A percentile compares a stretch with the other conserved stretches of the same genome.
phyloP scores from a whole-genome alignment of 2,329 filamentous ascomycete genomes.

The Ceratocystis lukuohia region DNA sequence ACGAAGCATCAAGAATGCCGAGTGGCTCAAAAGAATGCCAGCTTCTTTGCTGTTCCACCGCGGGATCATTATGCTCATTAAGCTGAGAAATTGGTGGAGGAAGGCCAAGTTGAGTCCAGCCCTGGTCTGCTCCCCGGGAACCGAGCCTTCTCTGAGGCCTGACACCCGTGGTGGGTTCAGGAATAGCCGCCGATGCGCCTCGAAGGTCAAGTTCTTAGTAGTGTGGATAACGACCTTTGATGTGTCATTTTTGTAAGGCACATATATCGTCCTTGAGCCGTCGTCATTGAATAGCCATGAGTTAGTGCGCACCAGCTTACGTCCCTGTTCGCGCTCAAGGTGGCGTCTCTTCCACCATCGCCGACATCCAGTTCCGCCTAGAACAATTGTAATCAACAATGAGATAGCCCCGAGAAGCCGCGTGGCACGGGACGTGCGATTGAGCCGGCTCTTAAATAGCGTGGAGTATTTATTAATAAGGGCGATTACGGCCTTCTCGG shows the following conservation, averaged over 20 bases:
- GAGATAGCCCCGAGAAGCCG: constrained; percentile 64
- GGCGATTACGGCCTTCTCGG: constrained; percentile 52
- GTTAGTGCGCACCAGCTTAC: constrained; percentile 73
- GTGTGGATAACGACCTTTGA: constrained; percentile 83
- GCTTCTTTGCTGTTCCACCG: constrained; percentile 93
- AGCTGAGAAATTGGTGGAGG: constrained; percentile 85
- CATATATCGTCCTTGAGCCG: constrained; percentile 86
- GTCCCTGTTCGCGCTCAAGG: constrained; percentile 69
- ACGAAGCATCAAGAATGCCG: constrained; percentile 74
- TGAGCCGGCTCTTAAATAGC: constrained; percentile 41
- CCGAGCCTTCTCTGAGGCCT: constrained; percentile 57
- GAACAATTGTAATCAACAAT: constrained; percentile 64
- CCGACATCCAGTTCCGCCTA: constrained; percentile 63
- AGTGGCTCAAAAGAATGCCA: constrained; percentile 75
- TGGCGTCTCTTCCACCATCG: constrained; percentile 60
- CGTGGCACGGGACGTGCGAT: constrained; percentile 53
- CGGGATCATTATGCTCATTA: constrained; percentile 96
- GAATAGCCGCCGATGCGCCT: constrained; percentile 87
- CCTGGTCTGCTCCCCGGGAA: constrained; percentile 81
- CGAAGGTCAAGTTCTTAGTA: constrained; percentile 87
- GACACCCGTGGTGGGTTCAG: constrained; percentile 78
- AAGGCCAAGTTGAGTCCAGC: constrained; percentile 92
- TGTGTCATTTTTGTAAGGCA: constrained; percentile 77
- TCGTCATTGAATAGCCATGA: constrained; percentile 90
- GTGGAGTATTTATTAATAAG: constrained; percentile 48